Evolutionary conservation across 768 basidiomycete species (phyloP).

Genomic region (Lepiota brunneoincarnata): DNA sequence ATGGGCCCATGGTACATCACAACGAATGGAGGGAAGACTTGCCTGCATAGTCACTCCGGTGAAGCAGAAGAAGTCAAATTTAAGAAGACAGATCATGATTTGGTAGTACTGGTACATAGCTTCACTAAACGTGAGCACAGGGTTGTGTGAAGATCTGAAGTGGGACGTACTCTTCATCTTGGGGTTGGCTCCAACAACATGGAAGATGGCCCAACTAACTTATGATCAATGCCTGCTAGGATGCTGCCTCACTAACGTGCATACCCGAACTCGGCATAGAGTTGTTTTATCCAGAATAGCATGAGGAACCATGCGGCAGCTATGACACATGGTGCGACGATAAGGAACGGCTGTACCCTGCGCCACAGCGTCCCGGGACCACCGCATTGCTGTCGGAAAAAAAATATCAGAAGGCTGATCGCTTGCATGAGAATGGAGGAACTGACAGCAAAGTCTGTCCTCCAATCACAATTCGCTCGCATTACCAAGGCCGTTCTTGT

Average conservation of each 20-base stretch:
- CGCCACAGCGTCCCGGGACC: conserved; percentile 57
- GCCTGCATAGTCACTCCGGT: conserved; percentile 89
- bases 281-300: conserved; percentile 64
- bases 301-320: conserved; percentile 63
- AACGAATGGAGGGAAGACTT: not conserved
- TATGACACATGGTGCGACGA: conserved; percentile 72
- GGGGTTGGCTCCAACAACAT: conserved; percentile 83
- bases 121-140: conserved; percentile 26
- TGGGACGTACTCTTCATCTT: conserved; percentile 69
- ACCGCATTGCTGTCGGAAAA: conserved; percentile 37
- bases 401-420: not conserved
- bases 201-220: conserved; percentile 85
- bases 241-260: conserved; percentile 20
- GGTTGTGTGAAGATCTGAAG: not conserved
- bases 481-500: conserved; percentile 59
- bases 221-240: conserved; percentile 1
- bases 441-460: conserved; percentile 37
- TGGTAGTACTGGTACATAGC: conserved; percentile 90
- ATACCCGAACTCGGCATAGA: conserved; percentile 84
- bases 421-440: not conserved
- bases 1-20: not conserved
- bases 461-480: conserved; percentile 30
- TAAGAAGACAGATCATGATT: conserved; percentile 82
- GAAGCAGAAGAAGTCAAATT: conserved; percentile 90
- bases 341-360: conserved; percentile 61